These are phyloP conservation scores for Mortierella sp. DNA, from an alignment of 371 early-diverging fungal species.

Conservation along the genomic window DNA sequence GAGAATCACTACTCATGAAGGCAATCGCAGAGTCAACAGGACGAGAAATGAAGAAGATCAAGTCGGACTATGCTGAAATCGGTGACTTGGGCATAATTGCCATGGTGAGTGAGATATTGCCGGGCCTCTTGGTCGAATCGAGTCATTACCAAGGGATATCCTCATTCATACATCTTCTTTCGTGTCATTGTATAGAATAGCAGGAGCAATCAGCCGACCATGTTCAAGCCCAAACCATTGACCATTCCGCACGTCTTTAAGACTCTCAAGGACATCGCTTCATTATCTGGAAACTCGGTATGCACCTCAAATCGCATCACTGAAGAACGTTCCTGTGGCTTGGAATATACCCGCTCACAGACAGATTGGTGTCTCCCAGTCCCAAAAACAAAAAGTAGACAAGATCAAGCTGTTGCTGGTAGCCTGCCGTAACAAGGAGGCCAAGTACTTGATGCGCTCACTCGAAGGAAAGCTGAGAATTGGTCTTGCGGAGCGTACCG, in stretches of 20 bases:
- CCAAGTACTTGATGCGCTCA: conserved; percentile 93
- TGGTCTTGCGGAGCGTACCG: conserved; percentile 96
- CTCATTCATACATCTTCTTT: neutral
- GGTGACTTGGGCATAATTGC: conserved; percentile 97
- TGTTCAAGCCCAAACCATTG: conserved; percentile 84
- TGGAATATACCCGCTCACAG: neutral
- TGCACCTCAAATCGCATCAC: conserved; percentile 10
- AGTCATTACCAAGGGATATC: neutral
- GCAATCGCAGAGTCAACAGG: conserved; percentile 94
- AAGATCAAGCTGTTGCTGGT: conserved; percentile 88
- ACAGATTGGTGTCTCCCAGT: conserved; percentile 50
- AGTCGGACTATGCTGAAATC: conserved; percentile 75
- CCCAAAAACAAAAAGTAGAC: conserved; percentile 84
- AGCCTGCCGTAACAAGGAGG: conserved; percentile 86
- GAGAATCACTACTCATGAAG: conserved; percentile 94
- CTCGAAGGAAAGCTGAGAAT: conserved; percentile 98
- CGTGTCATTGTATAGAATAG: conserved; percentile 62
- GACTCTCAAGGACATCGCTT: conserved; percentile 88
- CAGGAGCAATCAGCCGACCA: conserved; percentile 78
- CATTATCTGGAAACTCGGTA: conserved; percentile 81
- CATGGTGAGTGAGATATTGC: conserved; percentile 58
- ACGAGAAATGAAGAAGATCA: conserved; percentile 77
- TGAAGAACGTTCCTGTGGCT: neutral
- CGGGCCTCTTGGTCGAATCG: too few relatives aligned
- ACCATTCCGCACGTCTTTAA: conserved; percentile 88